These are phyloP conservation scores for Patellifolia procumbens DNA, from an alignment of 179 eudicot genomes.

Conservation along the genomic window DNA sequence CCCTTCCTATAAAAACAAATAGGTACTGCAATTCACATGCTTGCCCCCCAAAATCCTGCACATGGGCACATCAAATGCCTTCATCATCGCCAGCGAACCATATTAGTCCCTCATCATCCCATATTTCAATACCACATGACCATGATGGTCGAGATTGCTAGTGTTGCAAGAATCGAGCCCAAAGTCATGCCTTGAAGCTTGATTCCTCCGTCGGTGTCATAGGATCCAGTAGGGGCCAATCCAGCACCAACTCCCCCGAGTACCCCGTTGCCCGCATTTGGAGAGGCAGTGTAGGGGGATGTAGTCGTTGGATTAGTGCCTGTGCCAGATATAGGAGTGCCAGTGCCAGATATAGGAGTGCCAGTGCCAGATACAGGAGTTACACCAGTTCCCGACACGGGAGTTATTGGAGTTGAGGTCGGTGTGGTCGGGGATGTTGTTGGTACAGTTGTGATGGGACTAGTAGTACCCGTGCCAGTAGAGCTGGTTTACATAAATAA, in stretches of 20 bases:
- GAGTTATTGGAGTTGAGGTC: slow-evolving; percentile 23
- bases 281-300: slow-evolving; percentile 38
- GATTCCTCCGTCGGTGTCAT: slow-evolving; percentile 34
- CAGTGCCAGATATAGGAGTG: slow-evolving; percentile 6
- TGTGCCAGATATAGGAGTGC: slow-evolving; percentile 18
- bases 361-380: slow-evolving; percentile 29
- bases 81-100: background rate
- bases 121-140: slow-evolving; percentile 20
- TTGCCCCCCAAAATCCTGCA: slow-evolving; percentile 19
- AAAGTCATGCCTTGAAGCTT: slow-evolving; percentile 14
- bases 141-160: slow-evolving; percentile 25
- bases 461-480: slow-evolving; percentile 27
- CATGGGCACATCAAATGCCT: slow-evolving; percentile 17
- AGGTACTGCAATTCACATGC: slow-evolving; percentile 14
- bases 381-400: slow-evolving; percentile 18
- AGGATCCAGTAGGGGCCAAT: slow-evolving; percentile 48
- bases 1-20: background rate
- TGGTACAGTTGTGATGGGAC: slow-evolving; percentile 34
- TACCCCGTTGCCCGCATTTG: slow-evolving; percentile 36
- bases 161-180: slow-evolving; percentile 9
- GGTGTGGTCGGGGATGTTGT: slow-evolving; percentile 38
- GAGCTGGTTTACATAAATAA: slow-evolving; percentile 23
- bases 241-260: slow-evolving; percentile 51
- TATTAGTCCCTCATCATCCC: background rate
- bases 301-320: slow-evolving; percentile 32